Conservation (phyloP, 768 basidiomycete genomes). For the Tulasnella calospora region DNA sequence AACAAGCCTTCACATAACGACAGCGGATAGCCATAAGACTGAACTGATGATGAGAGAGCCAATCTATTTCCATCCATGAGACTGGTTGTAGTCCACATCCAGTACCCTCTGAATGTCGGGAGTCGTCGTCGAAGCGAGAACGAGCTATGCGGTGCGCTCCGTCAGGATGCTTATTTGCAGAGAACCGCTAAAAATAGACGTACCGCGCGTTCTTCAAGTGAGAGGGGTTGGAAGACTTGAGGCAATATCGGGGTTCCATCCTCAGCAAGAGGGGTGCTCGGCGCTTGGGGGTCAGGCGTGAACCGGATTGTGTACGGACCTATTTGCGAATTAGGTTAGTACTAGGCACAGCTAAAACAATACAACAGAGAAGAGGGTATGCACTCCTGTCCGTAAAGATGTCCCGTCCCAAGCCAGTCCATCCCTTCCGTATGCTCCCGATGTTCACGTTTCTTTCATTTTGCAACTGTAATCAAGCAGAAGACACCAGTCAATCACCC, state of each 20-base stretch:
- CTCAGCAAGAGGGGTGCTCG: neutral
- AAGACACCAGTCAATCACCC: neutral
- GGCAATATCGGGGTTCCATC: conserved; percentile 21
- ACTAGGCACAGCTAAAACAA: neutral
- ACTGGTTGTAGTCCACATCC: conserved; percentile 26
- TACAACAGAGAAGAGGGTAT: conserved; percentile 18
- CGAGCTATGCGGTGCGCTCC: conserved; percentile 42
- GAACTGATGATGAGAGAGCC: neutral
- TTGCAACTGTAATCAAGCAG: conserved; percentile 37
- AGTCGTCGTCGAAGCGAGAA: conserved; percentile 80
- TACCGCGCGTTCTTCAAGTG: conserved; percentile 57
- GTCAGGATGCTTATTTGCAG: conserved; percentile 26
- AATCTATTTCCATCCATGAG: conserved; percentile 24
- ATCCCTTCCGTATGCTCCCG: conserved; percentile 64
- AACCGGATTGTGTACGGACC: conserved; percentile 67
- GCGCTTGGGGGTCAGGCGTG: conserved; percentile 37
- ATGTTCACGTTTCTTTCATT: conserved; percentile 55
- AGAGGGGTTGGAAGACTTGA: conserved; percentile 39
- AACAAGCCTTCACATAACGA: neutral
- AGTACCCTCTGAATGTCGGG: conserved; percentile 58
- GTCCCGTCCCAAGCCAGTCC: conserved; percentile 76
- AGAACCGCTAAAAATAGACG: conserved; percentile 32
- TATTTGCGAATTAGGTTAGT: conserved; percentile 29
- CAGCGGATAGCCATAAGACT: neutral
- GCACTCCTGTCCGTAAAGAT: conserved; percentile 79